Percentiles rank a stretch among this genome's conserved stretches.
Evolutionary conservation across 305 asterid genomes (phyloP).

Genomic region (Withania somnifera): DNA sequence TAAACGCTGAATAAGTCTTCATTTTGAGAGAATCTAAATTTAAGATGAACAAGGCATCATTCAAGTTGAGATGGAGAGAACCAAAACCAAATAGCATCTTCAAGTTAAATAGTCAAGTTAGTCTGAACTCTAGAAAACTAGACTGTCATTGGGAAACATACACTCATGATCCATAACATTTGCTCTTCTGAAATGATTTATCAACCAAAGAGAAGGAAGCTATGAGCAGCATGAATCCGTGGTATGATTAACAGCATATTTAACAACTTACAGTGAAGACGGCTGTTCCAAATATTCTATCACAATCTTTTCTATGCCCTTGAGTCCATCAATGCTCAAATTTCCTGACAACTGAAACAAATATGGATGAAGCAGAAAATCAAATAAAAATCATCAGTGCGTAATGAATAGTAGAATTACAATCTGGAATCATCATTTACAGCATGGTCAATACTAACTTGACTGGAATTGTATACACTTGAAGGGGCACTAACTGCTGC

Average conservation of each 20-base stretch:
- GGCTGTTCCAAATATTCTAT: constrained; percentile 58
- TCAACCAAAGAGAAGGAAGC: background rate
- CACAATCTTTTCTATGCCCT: constrained; percentile 55
- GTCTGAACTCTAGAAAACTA: background rate
- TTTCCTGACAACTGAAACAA: constrained; percentile 43
- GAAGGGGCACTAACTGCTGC: constrained; percentile 16
- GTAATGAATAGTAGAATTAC: background rate
- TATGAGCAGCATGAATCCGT: background rate
- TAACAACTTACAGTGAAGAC: constrained; percentile 44
- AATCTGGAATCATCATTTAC: background rate
- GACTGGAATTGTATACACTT: constrained; percentile 28
- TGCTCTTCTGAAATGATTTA: background rate
- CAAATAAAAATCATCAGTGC: background rate
- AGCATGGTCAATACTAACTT: constrained; percentile 31
- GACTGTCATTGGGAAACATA: background rate
- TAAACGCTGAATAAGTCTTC: background rate
- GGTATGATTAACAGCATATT: background rate
- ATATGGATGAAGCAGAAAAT: background rate
- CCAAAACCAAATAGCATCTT: background rate
- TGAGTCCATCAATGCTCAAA: constrained; percentile 54
- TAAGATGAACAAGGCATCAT: background rate
- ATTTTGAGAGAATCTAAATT: background rate
- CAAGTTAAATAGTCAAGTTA: background rate
- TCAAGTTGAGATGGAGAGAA: background rate
- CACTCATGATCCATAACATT: background rate